Conservation (phyloP, 2,329 filamentous ascomycete genomes). For the Pseudocercospora fuligena region DNA sequence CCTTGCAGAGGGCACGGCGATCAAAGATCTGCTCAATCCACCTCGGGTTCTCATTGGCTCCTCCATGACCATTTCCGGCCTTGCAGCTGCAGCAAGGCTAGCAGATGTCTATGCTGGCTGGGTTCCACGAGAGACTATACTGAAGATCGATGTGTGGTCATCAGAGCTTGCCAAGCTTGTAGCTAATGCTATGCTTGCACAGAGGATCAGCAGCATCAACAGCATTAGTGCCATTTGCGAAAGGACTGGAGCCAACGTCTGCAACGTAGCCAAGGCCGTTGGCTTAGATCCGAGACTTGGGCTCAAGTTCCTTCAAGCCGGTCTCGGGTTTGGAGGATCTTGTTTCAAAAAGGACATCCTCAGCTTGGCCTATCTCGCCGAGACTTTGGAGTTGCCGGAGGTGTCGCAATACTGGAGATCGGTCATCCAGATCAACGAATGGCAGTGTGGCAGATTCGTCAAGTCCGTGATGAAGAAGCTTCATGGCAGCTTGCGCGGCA, state of each 20-base stretch:
- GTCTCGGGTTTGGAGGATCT: constrained; percentile 76
- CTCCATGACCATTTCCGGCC: constrained; percentile 62
- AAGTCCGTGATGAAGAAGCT: constrained; percentile 67
- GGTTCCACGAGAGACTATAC: constrained; percentile 68
- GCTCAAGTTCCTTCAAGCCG: constrained; percentile 71
- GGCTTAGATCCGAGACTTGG: constrained; percentile 73
- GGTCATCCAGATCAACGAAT: constrained; percentile 76
- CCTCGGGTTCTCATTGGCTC: constrained; percentile 77
- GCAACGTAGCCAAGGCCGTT: constrained; percentile 69
- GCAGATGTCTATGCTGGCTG: constrained; percentile 70
- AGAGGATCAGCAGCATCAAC: constrained; percentile 80
- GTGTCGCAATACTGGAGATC: constrained; percentile 76
- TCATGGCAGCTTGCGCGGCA: constrained; percentile 69
- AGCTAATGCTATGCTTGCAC: constrained; percentile 78
- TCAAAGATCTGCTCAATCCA: constrained; percentile 70
- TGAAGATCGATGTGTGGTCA: constrained; percentile 75
- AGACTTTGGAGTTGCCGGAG: constrained; percentile 69
- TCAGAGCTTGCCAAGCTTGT: constrained; percentile 79
- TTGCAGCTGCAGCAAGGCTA: constrained; percentile 65
- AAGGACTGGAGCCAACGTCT: constrained; percentile 73
- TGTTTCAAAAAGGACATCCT: constrained; percentile 83
- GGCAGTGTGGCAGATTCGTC: constrained; percentile 71
- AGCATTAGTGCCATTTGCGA: constrained; percentile 78
- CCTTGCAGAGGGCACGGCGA: constrained; percentile 75
- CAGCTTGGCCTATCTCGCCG: constrained; percentile 74